phyloP scores from a whole-genome alignment of 768 basidiomycete genomes.

The Phylloporus sp. region DNA sequence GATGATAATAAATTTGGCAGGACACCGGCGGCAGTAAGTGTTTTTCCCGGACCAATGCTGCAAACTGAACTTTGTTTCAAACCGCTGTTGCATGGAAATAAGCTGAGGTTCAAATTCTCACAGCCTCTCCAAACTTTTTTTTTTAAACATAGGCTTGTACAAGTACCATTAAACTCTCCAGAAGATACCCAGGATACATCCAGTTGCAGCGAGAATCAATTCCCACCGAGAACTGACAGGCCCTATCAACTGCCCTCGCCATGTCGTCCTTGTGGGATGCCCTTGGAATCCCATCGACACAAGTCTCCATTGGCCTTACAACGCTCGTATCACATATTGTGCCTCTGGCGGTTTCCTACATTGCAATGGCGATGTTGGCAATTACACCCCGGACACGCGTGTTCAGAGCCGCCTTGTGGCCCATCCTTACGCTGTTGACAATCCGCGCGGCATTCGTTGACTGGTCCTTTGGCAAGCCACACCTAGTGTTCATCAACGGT shows the following conservation, averaged over 20 bases:
- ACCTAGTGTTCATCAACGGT: conserved; percentile 3
- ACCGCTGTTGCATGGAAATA: no score
- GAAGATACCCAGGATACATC: no score
- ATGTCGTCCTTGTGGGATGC: neutral
- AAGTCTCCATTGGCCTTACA: neutral
- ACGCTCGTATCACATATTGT: neutral
- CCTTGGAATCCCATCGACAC: neutral
- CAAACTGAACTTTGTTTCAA: no score
- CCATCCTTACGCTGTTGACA: neutral
- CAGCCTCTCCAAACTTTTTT: no score
- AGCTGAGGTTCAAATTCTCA: no score
- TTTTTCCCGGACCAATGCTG: no score
- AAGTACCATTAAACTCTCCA: no score
- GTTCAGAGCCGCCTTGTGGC: neutral
- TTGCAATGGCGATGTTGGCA: neutral
- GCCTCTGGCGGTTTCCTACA: neutral
- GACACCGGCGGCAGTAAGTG: no score
- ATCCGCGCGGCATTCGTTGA: conserved; percentile 6
- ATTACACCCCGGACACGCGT: neutral
- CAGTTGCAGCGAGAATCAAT: no score
- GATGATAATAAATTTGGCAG: no score
- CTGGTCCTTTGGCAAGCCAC: neutral
- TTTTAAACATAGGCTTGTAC: no score
- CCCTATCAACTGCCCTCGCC: neutral
- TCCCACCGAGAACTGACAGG: neutral